Base-by-base conservation (phyloP, 129 eudicot genomes). In the Logfia minima region DNA sequence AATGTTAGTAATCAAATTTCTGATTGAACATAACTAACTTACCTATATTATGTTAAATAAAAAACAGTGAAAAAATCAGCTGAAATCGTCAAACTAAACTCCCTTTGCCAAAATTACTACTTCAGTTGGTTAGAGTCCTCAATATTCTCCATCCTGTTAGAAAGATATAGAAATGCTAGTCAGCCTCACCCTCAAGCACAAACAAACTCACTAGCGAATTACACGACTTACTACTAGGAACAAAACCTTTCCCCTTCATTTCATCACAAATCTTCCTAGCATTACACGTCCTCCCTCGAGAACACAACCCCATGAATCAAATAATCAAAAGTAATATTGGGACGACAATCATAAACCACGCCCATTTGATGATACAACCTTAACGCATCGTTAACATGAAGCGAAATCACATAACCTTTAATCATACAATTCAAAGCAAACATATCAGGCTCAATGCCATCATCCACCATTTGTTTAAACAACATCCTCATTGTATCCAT, bases 291-390 rank as follows among this genome's bases (percentile, higher is more conserved):
- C 97, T 79, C 35, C 96, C 96, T 88, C 89, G 97, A 23, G 90
- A 89, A 81, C 97, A 95, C 64, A 95, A 52, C 14, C 14, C 97
- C 99, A 64, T 91, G 96, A 67, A 95, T 86, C 83, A 92, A 73
- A 77, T 88, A 88, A 89, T 95, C 88, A 79, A 83, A 95, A 0
- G 97, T 86, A 83, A 75, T 75, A 66, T 89, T 88, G 32, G 97
- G 97, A 1, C 28, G 55, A 75, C 96, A 89, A 19, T 81, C 75
- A 66, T 95, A 95, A 19, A 86, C 97, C 77, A 79, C 86, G n/a
- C 86, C 99, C 90, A 95, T 91, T 80, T 95, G 99, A 83, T 91
- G 97, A 80, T 89, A 94, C 64, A 94, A 82, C 45, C 97, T 80
- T 43, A 94, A 90, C 19, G 93, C 97, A 31, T 94, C 97, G 74